phyloP scores from a whole-genome alignment of 805 yeast genomes.

The Candida schatavii region DNA sequence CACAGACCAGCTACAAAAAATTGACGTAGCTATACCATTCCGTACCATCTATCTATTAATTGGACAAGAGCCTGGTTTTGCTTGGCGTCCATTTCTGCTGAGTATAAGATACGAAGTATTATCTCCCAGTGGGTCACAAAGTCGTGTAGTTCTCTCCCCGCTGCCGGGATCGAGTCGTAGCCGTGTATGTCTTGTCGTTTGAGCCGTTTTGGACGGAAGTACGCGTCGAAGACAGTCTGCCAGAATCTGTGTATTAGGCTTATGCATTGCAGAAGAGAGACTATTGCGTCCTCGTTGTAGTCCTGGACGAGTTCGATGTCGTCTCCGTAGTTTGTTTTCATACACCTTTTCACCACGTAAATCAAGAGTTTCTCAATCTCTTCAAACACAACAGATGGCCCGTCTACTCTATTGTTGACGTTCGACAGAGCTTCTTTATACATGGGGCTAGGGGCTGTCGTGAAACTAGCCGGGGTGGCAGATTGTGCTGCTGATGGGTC shows the following conservation, averaged over 20 bases:
- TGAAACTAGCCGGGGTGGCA: too few species aligned
- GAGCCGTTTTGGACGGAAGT: conserved; percentile 25
- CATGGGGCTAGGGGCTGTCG: background rate
- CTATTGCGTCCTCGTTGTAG: conserved; percentile 39
- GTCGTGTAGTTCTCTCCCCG: conserved; percentile 20
- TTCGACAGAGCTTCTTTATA: background rate
- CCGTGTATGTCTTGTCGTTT: conserved; percentile 7
- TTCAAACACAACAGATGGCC: background rate
- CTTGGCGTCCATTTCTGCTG: conserved; percentile 20
- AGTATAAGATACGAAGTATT: conserved; percentile 43
- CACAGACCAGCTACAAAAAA: too few species aligned
- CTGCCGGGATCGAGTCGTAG: conserved; percentile 10
- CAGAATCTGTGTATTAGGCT: conserved; percentile 44
- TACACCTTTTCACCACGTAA: conserved; percentile 21
- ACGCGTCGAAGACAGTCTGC: conserved; percentile 56
- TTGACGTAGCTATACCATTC: background rate
- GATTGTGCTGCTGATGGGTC: background rate
- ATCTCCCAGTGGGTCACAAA: conserved; percentile 55
- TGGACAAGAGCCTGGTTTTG: conserved; percentile 27
- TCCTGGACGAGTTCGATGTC: conserved; percentile 50
- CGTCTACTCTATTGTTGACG: background rate
- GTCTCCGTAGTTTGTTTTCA: conserved; percentile 56
- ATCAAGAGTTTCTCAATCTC: conserved; percentile 3
- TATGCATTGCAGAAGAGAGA: conserved; percentile 39
- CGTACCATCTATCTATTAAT: conserved; percentile 33